Base-by-base conservation (phyloP, 106 monocot genomes). In the Allium fistulosum region DNA sequence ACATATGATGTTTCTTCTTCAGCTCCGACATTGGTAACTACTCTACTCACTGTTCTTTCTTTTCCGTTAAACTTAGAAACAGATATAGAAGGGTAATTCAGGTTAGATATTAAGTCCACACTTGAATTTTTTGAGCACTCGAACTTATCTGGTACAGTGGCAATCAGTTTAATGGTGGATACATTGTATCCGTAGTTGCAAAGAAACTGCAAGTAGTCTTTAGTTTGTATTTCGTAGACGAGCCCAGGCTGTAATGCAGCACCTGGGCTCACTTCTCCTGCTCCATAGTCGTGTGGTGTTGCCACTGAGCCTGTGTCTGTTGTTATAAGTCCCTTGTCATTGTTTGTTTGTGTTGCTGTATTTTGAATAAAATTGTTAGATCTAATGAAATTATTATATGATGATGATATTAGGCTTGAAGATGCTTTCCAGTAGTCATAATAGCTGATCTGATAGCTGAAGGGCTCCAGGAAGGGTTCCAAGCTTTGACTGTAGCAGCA, bases 81-180 rank as follows among this genome's bases (percentile, higher is more conserved):
- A 0, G 93, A 77, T 17, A 93, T 92, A 0, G 93, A 89, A 15
- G 93, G 86, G 71, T 89, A 93, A 62, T 93, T 93, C 48, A 93
- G 88, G 50, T 86, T 62, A 0, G 93, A 89, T 51, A 93, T 89
- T 46, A 83, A 53, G 49, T 84, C 81, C 69, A 26, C 63, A 63
- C 83, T 93, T 3, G 86, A 71, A 63, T 86, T 89, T 18, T 68
- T 72, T 0, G 79, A 71, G 81, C 93, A 93, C 8, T 74, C 18
- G 46, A 84, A 93, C 56, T 77, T 81, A 47, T 76, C 62, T 10
- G 83, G 72, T 14, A 73, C 63, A 2, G 18, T 53, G 26, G 85
- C 58, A 46, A 93, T 86, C 2, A 71, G 72, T n/a, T 70, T 80
- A 53, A 93, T 84, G 3, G 53, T 81, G 10, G 77, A 60, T 53